Evolutionary conservation across 2,329 filamentous ascomycete species (phyloP).

Genomic region (Colletotrichum sp.): DNA sequence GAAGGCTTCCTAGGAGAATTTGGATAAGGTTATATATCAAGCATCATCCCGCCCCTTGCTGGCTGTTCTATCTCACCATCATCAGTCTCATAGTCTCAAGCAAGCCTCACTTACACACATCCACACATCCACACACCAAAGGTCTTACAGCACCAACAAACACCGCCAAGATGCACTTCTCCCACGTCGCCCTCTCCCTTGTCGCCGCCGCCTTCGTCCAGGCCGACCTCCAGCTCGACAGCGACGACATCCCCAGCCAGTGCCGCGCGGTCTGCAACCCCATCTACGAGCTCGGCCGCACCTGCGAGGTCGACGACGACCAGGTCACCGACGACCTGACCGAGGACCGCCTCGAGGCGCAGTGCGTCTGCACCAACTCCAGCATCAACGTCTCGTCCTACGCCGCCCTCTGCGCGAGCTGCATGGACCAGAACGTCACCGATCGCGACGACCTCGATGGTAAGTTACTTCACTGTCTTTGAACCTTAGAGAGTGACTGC

Average conservation of each 20-base stretch:
- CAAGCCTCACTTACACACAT: neutral
- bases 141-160: neutral
- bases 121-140: neutral
- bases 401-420: constrained; percentile 31
- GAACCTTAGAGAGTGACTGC: too few relatives aligned
- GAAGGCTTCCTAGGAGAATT: neutral
- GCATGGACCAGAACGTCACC: constrained; percentile 21
- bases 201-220: constrained; percentile 13
- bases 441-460: constrained; percentile 24
- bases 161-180: constrained; percentile 22
- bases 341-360: constrained; percentile 40
- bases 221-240: constrained; percentile 22
- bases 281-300: constrained; percentile 15
- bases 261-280: constrained; percentile 23
- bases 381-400: constrained; percentile 42
- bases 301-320: constrained; percentile 24
- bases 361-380: constrained; percentile 46
- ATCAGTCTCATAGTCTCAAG: neutral
- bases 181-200: constrained; percentile 12
- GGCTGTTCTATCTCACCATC: neutral
- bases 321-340: constrained; percentile 32
- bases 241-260: constrained; percentile 23
- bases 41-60: neutral
- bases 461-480: neutral
- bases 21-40: constrained; percentile 3